phyloP scores from a whole-genome alignment of 2,329 filamentous ascomycete genomes.

The Escovopsis sp. region DNA sequence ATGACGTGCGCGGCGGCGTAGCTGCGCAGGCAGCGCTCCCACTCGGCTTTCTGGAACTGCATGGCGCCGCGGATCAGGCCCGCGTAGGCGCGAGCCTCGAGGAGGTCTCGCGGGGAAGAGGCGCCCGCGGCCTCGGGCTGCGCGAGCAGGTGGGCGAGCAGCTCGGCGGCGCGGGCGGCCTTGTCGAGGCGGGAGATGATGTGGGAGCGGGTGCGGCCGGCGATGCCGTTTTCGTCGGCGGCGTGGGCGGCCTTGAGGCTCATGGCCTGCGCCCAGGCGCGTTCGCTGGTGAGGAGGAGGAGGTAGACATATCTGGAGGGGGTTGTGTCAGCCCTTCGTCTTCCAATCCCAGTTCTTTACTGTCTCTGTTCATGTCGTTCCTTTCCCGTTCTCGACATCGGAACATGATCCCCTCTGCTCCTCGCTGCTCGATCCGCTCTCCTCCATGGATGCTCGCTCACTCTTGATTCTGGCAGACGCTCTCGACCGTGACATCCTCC shows the following conservation, averaged over 20 bases:
- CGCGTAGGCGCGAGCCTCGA: constrained; percentile 78
- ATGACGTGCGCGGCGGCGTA: constrained; percentile 68
- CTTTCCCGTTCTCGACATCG: too few species aligned
- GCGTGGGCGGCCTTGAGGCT: constrained; percentile 75
- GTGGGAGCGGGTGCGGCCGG: constrained; percentile 67
- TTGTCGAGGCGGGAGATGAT: constrained; percentile 80
- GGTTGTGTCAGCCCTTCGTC: background rate
- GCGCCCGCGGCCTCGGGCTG: constrained; percentile 49
- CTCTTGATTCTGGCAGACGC: constrained; percentile 62
- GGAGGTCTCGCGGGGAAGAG: constrained; percentile 49
- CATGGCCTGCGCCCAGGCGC: constrained; percentile 93
- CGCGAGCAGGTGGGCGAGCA: constrained; percentile 51
- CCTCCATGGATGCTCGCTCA: constrained; percentile 27
- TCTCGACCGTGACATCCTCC: constrained; percentile 52
- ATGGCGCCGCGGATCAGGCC: constrained; percentile 61
- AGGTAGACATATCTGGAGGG: constrained; percentile 53
- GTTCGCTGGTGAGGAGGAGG: constrained; percentile 73
- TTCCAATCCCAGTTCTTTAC: background rate
- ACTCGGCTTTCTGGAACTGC: constrained; percentile 75
- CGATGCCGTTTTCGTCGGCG: constrained; percentile 63
- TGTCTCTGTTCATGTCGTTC: too few species aligned
- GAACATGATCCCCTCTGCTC: too few species aligned
- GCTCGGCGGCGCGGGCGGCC: constrained; percentile 53
- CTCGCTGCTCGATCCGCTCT: too few species aligned
- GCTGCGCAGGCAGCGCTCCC: constrained; percentile 60